phyloP scores from a whole-genome alignment of 2,329 filamentous ascomycete species.

The Ascochyta pisi region DNA sequence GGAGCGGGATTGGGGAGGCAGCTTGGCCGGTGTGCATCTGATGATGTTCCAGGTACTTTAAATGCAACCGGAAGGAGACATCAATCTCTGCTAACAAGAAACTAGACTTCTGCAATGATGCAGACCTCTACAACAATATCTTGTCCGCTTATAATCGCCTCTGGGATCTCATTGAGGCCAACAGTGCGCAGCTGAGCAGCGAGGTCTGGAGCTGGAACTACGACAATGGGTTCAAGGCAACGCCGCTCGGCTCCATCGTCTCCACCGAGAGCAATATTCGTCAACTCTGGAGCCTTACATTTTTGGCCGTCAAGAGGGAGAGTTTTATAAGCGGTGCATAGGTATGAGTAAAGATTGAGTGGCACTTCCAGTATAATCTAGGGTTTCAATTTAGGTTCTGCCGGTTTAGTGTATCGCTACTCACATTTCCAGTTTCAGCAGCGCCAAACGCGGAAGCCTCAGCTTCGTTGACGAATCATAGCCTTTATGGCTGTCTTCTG shows the following conservation, averaged over 20 bases:
- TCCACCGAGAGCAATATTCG: constrained; percentile 61
- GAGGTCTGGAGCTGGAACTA: constrained; percentile 72
- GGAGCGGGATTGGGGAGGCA: constrained; percentile 66
- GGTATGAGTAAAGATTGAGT: background rate
- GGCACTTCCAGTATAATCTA: no score
- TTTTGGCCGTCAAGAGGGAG: constrained; percentile 61
- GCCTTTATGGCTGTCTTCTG: no score
- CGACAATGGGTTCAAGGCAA: constrained; percentile 56
- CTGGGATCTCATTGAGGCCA: constrained; percentile 67
- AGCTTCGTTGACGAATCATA: no score
- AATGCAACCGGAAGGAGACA: background rate
- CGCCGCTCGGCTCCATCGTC: constrained; percentile 60
- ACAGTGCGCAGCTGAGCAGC: constrained; percentile 58
- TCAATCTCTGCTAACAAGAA: constrained; percentile 24
- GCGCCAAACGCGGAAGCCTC: no score
- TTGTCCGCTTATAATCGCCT: constrained; percentile 63
- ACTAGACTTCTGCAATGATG: constrained; percentile 59
- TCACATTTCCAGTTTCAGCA: background rate
- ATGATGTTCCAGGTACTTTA: background rate
- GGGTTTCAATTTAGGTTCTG: no score
- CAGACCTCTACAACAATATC: constrained; percentile 54
- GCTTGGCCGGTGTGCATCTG: constrained; percentile 58
- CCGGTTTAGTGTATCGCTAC: background rate
- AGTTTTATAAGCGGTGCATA: constrained; percentile 12
- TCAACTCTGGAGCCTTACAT: constrained; percentile 66